Base-by-base conservation (phyloP, 2,329 filamentous ascomycete genomes). In the Periconia macrospinosa region DNA sequence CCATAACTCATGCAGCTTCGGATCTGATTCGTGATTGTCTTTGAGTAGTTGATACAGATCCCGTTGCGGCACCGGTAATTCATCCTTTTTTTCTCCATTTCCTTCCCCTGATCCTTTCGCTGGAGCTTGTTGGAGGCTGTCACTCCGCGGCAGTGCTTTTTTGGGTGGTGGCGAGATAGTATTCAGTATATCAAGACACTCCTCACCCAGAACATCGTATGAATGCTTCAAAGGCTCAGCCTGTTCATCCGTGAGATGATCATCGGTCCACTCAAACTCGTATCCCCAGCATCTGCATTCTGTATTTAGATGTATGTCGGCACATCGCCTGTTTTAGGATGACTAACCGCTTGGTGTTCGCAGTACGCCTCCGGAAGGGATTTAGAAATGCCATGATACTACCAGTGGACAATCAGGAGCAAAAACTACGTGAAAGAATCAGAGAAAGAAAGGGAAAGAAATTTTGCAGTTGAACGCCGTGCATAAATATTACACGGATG, bases 171-270 rank as follows among this genome's bases (percentile, higher is more conserved):
- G 80, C 50, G 82, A 83, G 50, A 91, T 81, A 17, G 80, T 75
- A 63, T 90, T 86, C 17, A 92, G 70, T 7, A 80, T 77, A 54
- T 86, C 79, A 15, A 91, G 75, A 53, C 85, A 87, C 54, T 89
- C 81, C 59, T 89, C 84, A 30, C 81, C 88, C 1, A 91, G 75
- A 8, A 77, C 78, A 70, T 93, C 90, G 66, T 90, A 92, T 1
- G 83, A 82, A 53, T 83, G 81, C 47, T 86, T 86, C 59, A 89
- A 67, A 2, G 82, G 83, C 50, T 81, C 72, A 40, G 87, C 75
- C 63, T 90, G 76, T 50, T 86, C 81, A 7, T 78, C 72, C 1
- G 82, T 83, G 17, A 84, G 74, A 69, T 93, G 90, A 3, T 85
- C 72, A 6, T 81, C 69, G 1, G 88, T 89, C 80, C 88, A 87